Conservation (phyloP, 257 asterid species). For the Linaria vulgaris region DNA sequence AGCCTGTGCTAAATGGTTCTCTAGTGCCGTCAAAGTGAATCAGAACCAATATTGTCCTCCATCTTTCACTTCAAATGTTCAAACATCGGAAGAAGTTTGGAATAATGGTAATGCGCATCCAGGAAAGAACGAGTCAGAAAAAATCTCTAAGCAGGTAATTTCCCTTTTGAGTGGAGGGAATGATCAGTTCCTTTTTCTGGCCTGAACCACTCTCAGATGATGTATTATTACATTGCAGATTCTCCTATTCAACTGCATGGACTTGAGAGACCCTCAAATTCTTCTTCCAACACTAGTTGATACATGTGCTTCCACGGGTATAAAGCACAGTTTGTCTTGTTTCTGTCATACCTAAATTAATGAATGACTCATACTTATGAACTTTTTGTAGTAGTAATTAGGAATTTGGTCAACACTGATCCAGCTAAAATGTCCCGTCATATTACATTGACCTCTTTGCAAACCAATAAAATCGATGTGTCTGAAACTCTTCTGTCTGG, state of each 20-base stretch:
- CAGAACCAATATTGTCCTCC: constrained; percentile 11
- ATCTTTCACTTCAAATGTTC: constrained; percentile 30
- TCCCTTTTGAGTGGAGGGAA: constrained; percentile 9
- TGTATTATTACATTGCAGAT: constrained; percentile 45
- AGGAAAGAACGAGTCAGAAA: constrained; percentile 29
- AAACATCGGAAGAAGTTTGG: constrained; percentile 22
- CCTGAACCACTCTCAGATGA: constrained; percentile 17
- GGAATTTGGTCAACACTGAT: too few relatives aligned
- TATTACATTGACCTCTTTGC: too few relatives aligned
- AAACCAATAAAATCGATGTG: too few relatives aligned
- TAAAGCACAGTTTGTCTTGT: background rate
- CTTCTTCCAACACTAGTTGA: constrained; percentile 74
- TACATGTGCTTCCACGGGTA: constrained; percentile 82
- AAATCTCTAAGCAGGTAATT: constrained; percentile 62
- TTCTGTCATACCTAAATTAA: background rate
- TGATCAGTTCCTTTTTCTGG: background rate
- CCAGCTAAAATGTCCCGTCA: too few relatives aligned
- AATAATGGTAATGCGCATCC: constrained; percentile 36
- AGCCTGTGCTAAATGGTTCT: constrained; percentile 90
- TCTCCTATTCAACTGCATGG: constrained; percentile 94
- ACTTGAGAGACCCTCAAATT: constrained; percentile 74
- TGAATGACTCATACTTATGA: too few relatives aligned
- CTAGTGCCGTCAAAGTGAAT: constrained; percentile 51
- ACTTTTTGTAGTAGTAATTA: too few relatives aligned
- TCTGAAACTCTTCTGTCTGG: too few relatives aligned